phyloP scores from a whole-genome alignment of 768 basidiomycete genomes.

The Auricularia sp. region DNA sequence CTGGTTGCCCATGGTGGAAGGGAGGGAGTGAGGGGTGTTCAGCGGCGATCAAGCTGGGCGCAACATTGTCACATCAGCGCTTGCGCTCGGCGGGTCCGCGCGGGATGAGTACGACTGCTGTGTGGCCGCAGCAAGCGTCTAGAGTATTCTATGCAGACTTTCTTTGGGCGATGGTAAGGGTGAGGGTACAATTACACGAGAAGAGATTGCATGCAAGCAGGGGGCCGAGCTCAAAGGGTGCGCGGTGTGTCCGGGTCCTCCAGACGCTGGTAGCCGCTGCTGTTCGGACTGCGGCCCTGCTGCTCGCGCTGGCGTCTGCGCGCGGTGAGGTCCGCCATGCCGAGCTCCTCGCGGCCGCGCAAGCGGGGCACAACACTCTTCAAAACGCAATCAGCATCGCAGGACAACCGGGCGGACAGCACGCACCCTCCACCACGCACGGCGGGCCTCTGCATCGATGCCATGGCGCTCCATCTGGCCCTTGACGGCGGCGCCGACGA shows the following conservation, averaged over 20 bases:
- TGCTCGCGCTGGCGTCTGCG: not conserved
- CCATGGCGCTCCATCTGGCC: conserved; percentile 47
- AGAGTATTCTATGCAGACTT: too few relatives aligned
- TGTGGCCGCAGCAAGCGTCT: too few relatives aligned
- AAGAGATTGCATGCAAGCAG: too few relatives aligned
- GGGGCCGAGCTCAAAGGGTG: not conserved
- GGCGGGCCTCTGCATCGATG: not conserved
- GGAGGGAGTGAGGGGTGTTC: too few relatives aligned
- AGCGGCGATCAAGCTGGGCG: too few relatives aligned
- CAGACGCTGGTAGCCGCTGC: not conserved
- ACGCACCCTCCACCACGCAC: not conserved
- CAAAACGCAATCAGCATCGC: not conserved
- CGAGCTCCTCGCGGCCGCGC: not conserved
- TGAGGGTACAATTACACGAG: too few relatives aligned
- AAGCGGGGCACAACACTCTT: not conserved
- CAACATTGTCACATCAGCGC: too few relatives aligned
- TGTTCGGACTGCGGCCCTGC: too few relatives aligned
- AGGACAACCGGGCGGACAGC: not conserved
- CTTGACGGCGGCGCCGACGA: conserved; percentile 78
- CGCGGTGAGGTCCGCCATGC: not conserved
- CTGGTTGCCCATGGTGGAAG: not conserved
- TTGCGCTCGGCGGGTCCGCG: too few relatives aligned
- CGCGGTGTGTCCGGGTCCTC: not conserved
- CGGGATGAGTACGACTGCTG: too few relatives aligned
- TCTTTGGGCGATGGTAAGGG: too few relatives aligned